Conservation (phyloP, 2,329 filamentous ascomycete genomes). For the Pseudogymnoascus sp. region DNA sequence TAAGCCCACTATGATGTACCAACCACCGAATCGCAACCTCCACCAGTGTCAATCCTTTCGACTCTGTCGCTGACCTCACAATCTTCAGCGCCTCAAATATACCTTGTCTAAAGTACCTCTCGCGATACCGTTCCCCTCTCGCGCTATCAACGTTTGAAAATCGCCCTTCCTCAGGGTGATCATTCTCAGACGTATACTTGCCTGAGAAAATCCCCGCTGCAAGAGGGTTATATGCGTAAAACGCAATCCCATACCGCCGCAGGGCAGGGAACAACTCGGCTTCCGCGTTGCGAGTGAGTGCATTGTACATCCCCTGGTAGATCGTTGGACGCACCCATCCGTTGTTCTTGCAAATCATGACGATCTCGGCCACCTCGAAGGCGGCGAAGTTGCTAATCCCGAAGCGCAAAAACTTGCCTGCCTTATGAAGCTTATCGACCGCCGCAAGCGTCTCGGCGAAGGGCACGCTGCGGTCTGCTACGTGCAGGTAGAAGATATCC, state of each 20-base stretch:
- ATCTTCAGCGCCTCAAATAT: constrained; percentile 53
- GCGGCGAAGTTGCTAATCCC: constrained; percentile 80
- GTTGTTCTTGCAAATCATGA: constrained; percentile 69
- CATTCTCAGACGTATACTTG: constrained; percentile 41
- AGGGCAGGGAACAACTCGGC: constrained; percentile 66
- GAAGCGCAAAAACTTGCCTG: constrained; percentile 71
- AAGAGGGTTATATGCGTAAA: constrained; percentile 76
- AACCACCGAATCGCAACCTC: constrained; percentile 56
- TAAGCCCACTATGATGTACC: constrained; percentile 50
- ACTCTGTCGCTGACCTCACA: constrained; percentile 52
- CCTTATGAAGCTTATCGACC: constrained; percentile 73
- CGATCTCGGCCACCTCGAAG: constrained; percentile 81
- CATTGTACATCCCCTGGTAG: constrained; percentile 85
- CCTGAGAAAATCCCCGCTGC: constrained; percentile 75
- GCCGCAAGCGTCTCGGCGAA: constrained; percentile 75
- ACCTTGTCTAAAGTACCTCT: constrained; percentile 54
- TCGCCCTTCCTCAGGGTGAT: constrained; percentile 56
- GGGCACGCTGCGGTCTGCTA: constrained; percentile 58
- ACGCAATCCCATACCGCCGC: constrained; percentile 66
- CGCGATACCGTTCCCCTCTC: constrained; percentile 44
- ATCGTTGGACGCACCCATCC: constrained; percentile 74
- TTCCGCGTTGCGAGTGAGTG: constrained; percentile 68
- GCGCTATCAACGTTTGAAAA: constrained; percentile 48
- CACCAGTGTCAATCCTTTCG: constrained; percentile 50
- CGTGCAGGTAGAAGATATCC: constrained; percentile 74